A percentile compares a stretch with the other conserved stretches of the same genome.
Conservation (phyloP, 2,329 filamentous ascomycete genomes). For the Zasmidium angulare region DNA sequence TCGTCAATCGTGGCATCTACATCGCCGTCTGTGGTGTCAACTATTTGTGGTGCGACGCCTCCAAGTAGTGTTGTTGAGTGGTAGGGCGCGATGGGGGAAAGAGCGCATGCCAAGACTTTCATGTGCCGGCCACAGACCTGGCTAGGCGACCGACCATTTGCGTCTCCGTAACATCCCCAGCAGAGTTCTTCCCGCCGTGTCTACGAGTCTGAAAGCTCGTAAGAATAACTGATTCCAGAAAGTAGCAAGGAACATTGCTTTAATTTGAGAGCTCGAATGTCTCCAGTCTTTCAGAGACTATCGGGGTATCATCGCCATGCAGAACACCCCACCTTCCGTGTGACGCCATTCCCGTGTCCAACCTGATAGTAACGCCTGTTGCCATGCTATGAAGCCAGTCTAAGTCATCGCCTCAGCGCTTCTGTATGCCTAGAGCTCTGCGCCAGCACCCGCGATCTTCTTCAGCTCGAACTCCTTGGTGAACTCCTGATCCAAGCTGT, state of each 20-base stretch:
- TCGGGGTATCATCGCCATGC: conserved; percentile 11
- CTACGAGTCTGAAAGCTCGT: no score
- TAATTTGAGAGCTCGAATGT: no score
- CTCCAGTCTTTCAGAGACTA: neutral
- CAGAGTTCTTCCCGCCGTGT: no score
- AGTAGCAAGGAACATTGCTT: no score
- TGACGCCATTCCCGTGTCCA: conserved; percentile 1
- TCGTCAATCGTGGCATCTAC: neutral
- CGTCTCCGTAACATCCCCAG: no score
- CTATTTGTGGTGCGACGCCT: no score
- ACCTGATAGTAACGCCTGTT: conserved; percentile 20
- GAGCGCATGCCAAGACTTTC: neutral
- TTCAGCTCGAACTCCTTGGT: conserved; percentile 88
- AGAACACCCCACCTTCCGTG: conserved; percentile 1
- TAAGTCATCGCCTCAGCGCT: neutral
- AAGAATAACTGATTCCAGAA: no score
- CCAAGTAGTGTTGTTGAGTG: neutral
- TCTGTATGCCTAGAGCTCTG: conserved; percentile 19
- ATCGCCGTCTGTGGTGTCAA: no score
- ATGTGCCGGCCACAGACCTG: no score
- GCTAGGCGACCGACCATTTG: no score
- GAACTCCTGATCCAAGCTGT: conserved; percentile 79
- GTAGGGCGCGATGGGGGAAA: neutral
- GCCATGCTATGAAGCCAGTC: conserved; percentile 20
- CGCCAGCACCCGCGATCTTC: conserved; percentile 63